Conservation (phyloP, 2,329 filamentous ascomycete species). For the Dactylonectria estremocensis region DNA sequence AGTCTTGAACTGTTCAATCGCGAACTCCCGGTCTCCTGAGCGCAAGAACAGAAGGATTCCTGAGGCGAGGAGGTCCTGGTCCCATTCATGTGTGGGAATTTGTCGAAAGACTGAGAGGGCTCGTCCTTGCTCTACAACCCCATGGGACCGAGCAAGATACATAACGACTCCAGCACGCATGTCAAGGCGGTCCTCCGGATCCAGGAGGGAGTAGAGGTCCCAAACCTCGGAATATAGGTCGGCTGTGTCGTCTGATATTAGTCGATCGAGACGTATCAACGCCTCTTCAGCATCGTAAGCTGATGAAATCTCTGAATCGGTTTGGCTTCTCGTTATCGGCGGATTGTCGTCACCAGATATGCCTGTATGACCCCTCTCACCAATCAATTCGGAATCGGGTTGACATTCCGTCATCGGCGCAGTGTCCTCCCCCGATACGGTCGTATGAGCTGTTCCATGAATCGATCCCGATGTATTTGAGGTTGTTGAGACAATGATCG, state of each 20-base stretch:
- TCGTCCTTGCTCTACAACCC: slow-evolving; percentile 61
- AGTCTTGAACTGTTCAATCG: slow-evolving; percentile 58
- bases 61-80: slow-evolving; percentile 56
- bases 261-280: slow-evolving; percentile 24
- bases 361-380: background rate
- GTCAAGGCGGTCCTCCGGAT: slow-evolving; percentile 48
- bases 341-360: background rate
- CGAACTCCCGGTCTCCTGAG: slow-evolving; percentile 56
- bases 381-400: no score
- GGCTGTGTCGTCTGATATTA: slow-evolving; percentile 46
- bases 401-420: background rate
- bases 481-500: slow-evolving; percentile 12
- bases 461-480: background rate
- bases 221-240: slow-evolving; percentile 60
- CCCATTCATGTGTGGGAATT: slow-evolving; percentile 57
- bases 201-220: slow-evolving; percentile 59
- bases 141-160: slow-evolving; percentile 60
- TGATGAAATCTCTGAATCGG: background rate
- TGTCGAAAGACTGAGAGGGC: slow-evolving; percentile 62
- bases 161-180: slow-evolving; percentile 55
- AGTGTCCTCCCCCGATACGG: background rate
- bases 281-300: slow-evolving; percentile 5
- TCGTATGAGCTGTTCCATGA: background rate
- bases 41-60: slow-evolving; percentile 61
- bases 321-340: background rate